Percentiles rank a stretch among this genome's conserved stretches.
These are phyloP conservation scores for Cystofilobasidium bisporidii DNA, from an alignment of 768 basidiomycete genomes.

Conservation along the genomic window DNA sequence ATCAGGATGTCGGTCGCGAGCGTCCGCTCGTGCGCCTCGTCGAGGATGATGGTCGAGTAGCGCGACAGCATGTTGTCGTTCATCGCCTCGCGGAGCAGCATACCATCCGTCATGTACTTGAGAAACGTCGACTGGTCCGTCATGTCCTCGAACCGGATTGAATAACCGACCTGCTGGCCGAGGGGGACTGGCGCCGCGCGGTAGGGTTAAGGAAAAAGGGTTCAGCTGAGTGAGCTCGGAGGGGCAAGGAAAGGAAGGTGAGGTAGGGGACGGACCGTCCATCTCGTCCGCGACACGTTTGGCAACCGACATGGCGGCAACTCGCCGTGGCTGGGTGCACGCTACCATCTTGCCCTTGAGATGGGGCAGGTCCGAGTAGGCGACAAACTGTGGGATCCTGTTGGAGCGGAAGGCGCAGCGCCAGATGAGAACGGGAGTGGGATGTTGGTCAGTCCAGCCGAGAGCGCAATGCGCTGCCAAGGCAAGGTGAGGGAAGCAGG, in stretches of 20 bases:
- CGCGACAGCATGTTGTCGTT: slow-evolving; percentile 78
- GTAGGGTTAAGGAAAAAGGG: not conserved
- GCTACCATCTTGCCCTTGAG: slow-evolving; percentile 82
- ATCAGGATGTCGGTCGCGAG: slow-evolving; percentile 97
- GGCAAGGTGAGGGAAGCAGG: too few species aligned
- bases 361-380: slow-evolving; percentile 85
- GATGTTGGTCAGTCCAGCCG: not conserved
- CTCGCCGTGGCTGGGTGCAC: slow-evolving; percentile 91
- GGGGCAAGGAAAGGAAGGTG: not conserved
- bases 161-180: slow-evolving; percentile 92
- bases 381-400: slow-evolving; percentile 94
- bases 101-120: slow-evolving; percentile 99
- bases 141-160: slow-evolving; percentile 97
- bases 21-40: slow-evolving; percentile 97
- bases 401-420: not conserved
- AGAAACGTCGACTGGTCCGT: slow-evolving; percentile 83
- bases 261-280: slow-evolving; percentile 60
- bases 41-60: slow-evolving; percentile 95
- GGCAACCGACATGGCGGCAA: slow-evolving; percentile 95
- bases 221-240: too few species aligned
- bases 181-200: slow-evolving; percentile 75
- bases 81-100: slow-evolving; percentile 96
- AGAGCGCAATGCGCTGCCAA: too few species aligned
- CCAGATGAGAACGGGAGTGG: not conserved
- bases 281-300: slow-evolving; percentile 98